Conservation (phyloP, 257 asterid species). For the Cynanchum wilfordii region DNA sequence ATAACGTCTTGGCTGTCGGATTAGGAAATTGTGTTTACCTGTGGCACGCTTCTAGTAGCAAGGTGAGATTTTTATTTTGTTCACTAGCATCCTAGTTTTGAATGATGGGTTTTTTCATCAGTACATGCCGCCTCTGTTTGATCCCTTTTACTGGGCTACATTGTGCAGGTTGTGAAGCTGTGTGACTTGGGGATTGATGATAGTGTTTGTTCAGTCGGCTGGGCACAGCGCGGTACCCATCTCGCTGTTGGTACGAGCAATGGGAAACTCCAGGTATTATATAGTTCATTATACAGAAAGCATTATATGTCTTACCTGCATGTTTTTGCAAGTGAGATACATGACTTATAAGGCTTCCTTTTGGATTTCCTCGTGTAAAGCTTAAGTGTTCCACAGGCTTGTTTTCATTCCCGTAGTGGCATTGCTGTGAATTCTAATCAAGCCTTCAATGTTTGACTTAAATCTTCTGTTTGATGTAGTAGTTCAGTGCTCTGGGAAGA, state of each 20-base stretch:
- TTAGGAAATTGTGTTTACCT: constrained; percentile 84
- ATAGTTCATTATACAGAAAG: not conserved
- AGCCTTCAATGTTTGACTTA: not conserved
- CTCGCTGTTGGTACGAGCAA: constrained; percentile 92
- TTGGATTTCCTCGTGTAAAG: not conserved
- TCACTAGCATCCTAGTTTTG: not conserved
- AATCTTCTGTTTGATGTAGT: not conserved
- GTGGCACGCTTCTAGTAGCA: constrained; percentile 96
- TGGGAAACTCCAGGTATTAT: constrained; percentile 84
- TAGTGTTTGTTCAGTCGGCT: constrained; percentile 85
- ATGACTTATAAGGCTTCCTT: not conserved
- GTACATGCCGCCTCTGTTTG: not conserved
- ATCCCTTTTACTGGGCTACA: not conserved
- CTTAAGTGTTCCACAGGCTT: not conserved
- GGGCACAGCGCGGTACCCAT: constrained; percentile 90
- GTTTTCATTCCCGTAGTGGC: not conserved
- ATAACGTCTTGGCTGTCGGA: constrained; percentile 89
- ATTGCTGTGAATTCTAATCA: not conserved
- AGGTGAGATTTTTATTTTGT: constrained; percentile 40
- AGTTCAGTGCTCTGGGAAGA: not conserved
- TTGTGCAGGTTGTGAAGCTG: constrained; percentile 74
- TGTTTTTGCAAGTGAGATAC: not conserved
- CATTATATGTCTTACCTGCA: not conserved
- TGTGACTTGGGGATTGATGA: constrained; percentile 84
- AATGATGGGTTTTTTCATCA: not conserved